Conservation (phyloP, 768 basidiomycete genomes). For the Podaxis sp. region DNA sequence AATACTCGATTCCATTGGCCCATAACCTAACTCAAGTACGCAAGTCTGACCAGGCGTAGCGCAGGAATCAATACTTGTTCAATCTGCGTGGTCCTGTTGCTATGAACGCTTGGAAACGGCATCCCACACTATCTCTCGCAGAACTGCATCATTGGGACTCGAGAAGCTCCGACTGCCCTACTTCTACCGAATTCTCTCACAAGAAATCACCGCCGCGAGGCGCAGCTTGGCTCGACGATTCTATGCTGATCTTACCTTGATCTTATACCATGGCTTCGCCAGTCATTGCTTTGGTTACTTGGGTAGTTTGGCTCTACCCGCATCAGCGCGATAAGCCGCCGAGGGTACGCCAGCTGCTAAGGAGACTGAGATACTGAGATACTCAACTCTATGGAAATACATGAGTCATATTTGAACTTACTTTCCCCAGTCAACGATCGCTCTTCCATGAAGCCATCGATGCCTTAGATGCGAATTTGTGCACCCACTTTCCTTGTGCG, state of each 20-base stretch:
- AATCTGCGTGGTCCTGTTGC: too few relatives aligned
- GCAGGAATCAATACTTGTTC: too few relatives aligned
- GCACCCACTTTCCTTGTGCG: constrained; percentile 22
- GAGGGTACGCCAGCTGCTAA: not conserved
- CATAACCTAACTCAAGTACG: too few relatives aligned
- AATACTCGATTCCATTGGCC: too few relatives aligned
- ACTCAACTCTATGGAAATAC: not conserved
- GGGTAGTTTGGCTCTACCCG: not conserved
- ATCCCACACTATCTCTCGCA: not conserved
- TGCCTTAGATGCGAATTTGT: constrained; percentile 21
- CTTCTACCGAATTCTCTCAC: not conserved
- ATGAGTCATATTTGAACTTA: constrained; percentile 17
- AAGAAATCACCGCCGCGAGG: not conserved
- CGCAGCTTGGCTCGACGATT: not conserved
- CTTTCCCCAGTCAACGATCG: constrained; percentile 17
- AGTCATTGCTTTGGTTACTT: not conserved
- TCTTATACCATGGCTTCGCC: not conserved
- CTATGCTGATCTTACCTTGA: not conserved
- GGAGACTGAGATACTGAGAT: too few relatives aligned
- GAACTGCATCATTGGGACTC: not conserved
- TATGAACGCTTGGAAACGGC: too few relatives aligned
- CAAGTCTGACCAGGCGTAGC: too few relatives aligned
- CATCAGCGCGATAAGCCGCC: not conserved
- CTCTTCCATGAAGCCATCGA: constrained; percentile 22
- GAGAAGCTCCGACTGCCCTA: not conserved